Percentiles rank a stretch among this genome's conserved stretches.
Conservation (phyloP, 2,329 filamentous ascomycete species). For the Stagonosporopsis chrysanthemi region DNA sequence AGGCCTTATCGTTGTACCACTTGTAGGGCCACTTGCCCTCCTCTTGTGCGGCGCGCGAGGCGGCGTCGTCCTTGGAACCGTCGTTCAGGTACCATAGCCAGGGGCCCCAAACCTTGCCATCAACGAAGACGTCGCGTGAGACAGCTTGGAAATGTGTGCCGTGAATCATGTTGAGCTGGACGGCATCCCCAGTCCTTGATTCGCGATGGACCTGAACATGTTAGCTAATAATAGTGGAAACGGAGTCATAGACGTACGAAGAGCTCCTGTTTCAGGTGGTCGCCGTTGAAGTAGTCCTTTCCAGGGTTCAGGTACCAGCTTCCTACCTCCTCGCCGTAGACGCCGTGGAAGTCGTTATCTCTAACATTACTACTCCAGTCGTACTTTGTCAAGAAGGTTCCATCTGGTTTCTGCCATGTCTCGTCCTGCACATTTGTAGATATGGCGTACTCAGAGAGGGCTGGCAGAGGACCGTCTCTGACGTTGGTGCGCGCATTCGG, state of each 20-base stretch:
- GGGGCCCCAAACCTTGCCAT: constrained; percentile 49
- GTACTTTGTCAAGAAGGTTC: constrained; percentile 62
- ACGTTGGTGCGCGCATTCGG: constrained; percentile 56
- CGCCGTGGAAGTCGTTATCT: constrained; percentile 57
- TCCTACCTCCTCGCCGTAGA: constrained; percentile 59
- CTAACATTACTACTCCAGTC: constrained; percentile 54
- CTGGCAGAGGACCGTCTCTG: constrained; percentile 56
- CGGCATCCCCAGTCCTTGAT: constrained; percentile 58
- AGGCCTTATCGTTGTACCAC: constrained; percentile 57
- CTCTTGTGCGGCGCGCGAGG: constrained; percentile 51
- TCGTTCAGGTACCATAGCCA: constrained; percentile 57
- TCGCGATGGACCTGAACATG: constrained; percentile 55
- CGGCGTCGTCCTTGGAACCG: constrained; percentile 56
- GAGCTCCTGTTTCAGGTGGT: constrained; percentile 62
- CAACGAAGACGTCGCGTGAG: constrained; percentile 43
- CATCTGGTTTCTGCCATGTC: constrained; percentile 59
- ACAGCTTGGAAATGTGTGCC: constrained; percentile 54
- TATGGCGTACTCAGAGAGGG: constrained; percentile 53
- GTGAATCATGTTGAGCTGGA: constrained; percentile 64
- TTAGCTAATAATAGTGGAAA: background rate
- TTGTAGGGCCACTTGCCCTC: constrained; percentile 57
- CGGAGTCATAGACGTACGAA: constrained; percentile 44
- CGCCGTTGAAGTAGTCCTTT: constrained; percentile 62
- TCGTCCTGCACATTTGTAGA: constrained; percentile 62
- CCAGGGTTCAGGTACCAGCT: constrained; percentile 61